phyloP scores from a whole-genome alignment of 2,329 filamentous ascomycete genomes.

The Penicillium fuscoglaucum region DNA sequence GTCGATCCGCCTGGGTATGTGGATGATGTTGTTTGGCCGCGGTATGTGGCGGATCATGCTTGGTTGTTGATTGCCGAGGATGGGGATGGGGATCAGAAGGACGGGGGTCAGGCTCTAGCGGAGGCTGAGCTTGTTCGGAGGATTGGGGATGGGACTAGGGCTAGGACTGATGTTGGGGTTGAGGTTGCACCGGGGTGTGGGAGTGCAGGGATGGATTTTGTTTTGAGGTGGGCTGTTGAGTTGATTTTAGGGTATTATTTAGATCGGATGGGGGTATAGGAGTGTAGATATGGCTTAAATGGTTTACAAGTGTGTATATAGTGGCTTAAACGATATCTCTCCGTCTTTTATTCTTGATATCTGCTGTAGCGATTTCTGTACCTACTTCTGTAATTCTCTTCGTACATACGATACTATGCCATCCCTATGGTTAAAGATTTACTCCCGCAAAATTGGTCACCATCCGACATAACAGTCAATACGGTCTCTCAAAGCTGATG shows the following conservation, averaged over 20 bases:
- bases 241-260: constrained; percentile 51
- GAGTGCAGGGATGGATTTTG: constrained; percentile 61
- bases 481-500: no score
- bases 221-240: constrained; percentile 69
- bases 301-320: neutral
- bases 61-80: constrained; percentile 71
- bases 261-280: neutral
- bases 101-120: neutral
- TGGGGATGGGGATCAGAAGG: constrained; percentile 55
- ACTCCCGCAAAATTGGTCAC: no score
- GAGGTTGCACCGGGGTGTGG: constrained; percentile 51
- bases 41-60: constrained; percentile 77
- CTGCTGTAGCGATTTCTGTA: no score
- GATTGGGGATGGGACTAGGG: constrained; percentile 36
- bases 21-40: constrained; percentile 92
- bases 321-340: neutral
- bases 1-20: constrained; percentile 91
- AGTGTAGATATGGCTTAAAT: no score
- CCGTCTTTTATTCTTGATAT: neutral
- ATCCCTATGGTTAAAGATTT: no score
- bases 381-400: no score
- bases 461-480: no score
- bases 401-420: no score
- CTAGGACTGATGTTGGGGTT: constrained; percentile 50
- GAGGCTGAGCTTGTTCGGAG: constrained; percentile 30